phyloP scores from a whole-genome alignment of 345 rosid genomes.

The Anastatica hierochuntica region DNA sequence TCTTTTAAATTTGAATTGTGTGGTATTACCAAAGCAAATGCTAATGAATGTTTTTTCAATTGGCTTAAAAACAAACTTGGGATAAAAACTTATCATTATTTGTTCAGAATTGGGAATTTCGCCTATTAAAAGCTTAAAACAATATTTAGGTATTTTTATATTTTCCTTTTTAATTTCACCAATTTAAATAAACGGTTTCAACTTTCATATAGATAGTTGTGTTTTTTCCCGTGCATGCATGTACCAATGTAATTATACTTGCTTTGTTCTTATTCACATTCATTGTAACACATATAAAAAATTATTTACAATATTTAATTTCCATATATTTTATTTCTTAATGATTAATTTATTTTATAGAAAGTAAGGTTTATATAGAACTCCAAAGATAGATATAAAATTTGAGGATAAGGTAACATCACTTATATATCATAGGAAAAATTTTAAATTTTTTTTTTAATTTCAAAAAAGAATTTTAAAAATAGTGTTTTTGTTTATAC shows the following conservation, averaged over 20 bases:
- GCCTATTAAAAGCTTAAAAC: not conserved
- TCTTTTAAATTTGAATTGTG: constrained; percentile 12
- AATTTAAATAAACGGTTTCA: constrained; percentile 14
- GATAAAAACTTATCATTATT: constrained; percentile 6
- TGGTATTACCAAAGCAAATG: constrained; percentile 3
- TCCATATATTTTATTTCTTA: not conserved
- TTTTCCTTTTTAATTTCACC: not conserved
- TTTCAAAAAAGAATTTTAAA: no score
- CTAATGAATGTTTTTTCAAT: not conserved
- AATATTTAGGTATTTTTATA: not conserved
- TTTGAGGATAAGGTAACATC: not conserved
- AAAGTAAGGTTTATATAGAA: not conserved
- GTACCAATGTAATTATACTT: not conserved
- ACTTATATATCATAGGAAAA: no score
- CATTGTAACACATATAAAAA: not conserved
- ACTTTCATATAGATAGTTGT: constrained; percentile 8
- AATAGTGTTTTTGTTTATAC: no score
- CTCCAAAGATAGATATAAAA: not conserved
- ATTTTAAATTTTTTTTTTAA: not conserved
- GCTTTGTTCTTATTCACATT: not conserved
- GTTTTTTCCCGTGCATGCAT: constrained; percentile 15
- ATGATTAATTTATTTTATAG: not conserved
- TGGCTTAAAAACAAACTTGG: not conserved
- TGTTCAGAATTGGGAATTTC: not conserved
- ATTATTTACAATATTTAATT: not conserved